These are phyloP conservation scores for Penicillium nucicola DNA, from an alignment of 495 filamentous ascomycete genomes.

Conservation along the genomic window DNA sequence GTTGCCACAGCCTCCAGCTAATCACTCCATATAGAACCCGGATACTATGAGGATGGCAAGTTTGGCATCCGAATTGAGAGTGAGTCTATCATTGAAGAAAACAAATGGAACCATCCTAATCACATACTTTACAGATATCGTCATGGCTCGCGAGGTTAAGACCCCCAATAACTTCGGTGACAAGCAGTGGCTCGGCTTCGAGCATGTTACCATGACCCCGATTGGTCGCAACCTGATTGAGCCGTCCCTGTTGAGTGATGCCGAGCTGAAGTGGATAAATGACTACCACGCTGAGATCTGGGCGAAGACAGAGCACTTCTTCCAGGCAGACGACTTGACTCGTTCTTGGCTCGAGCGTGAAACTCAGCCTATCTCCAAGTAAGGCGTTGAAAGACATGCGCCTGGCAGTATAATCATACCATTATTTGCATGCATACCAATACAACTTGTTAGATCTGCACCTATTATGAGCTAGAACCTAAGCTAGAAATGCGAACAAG, in stretches of 20 bases:
- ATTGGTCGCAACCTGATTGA: conserved; percentile 91
- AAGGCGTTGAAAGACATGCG: conserved; percentile 1
- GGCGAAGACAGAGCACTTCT: conserved; percentile 79
- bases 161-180: conserved; percentile 88
- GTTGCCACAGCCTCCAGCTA: neutral
- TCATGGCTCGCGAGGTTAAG: conserved; percentile 83
- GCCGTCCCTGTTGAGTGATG: conserved; percentile 62
- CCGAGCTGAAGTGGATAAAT: conserved; percentile 85
- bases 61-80: conserved; percentile 99
- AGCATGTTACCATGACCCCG: conserved; percentile 96
- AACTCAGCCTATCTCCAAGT: conserved; percentile 55
- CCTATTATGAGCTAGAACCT: neutral
- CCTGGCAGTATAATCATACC: neutral
- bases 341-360: conserved; percentile 83
- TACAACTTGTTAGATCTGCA: neutral
- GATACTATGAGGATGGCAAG: conserved; percentile 95
- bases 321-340: conserved; percentile 66
- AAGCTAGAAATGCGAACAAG: neutral
- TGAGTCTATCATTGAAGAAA: conserved; percentile 24
- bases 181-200: conserved; percentile 90
- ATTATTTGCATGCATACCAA: neutral
- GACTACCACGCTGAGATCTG: conserved; percentile 78
- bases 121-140: conserved; percentile 50
- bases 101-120: conserved; percentile 9
- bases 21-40: conserved; percentile 64